These are phyloP conservation scores for Gracilariopsis chorda DNA, from an alignment of 23 red algal species.

Conservation along the genomic window DNA sequence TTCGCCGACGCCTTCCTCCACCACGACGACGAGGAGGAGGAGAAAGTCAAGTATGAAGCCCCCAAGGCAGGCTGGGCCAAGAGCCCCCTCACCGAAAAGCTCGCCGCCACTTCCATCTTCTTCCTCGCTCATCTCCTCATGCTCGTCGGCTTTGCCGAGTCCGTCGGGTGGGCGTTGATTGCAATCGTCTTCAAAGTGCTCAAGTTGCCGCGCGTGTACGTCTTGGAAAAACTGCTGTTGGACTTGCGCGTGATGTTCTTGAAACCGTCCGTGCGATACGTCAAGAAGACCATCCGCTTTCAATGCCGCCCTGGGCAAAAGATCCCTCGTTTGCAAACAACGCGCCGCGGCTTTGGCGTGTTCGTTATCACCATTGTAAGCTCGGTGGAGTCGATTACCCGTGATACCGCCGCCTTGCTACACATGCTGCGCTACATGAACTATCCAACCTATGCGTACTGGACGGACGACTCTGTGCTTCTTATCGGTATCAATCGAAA, in stretches of 20 bases:
- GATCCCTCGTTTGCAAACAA: not conserved
- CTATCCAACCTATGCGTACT: not conserved
- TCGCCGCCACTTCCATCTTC: not conserved
- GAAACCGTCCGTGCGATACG: not conserved
- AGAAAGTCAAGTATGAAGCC: not conserved
- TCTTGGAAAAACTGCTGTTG: conserved; percentile 31
- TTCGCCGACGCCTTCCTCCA: not conserved
- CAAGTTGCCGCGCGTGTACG: conserved; percentile 1
- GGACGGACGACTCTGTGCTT: conserved; percentile 8
- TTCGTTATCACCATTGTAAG: conserved; percentile 15
- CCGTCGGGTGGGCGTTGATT: not conserved
- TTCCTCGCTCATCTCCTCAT: not conserved
- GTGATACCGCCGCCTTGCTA: conserved; percentile 11
- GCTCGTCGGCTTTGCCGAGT: not conserved
- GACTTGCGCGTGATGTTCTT: not conserved
- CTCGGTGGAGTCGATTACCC: not conserved
- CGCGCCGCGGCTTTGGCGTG: not conserved
- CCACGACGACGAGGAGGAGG: not conserved
- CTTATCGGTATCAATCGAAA: not conserved
- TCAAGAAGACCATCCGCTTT: conserved; percentile 7
- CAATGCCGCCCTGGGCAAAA: not conserved
- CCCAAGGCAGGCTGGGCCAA: not conserved
- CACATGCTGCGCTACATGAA: conserved; percentile 37
- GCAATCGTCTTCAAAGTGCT: conserved; percentile 2
- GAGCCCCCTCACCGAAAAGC: not conserved